Evolutionary conservation across 73 alveolate species (phyloP).

Genomic region (Blepharisma stoltei): DNA sequence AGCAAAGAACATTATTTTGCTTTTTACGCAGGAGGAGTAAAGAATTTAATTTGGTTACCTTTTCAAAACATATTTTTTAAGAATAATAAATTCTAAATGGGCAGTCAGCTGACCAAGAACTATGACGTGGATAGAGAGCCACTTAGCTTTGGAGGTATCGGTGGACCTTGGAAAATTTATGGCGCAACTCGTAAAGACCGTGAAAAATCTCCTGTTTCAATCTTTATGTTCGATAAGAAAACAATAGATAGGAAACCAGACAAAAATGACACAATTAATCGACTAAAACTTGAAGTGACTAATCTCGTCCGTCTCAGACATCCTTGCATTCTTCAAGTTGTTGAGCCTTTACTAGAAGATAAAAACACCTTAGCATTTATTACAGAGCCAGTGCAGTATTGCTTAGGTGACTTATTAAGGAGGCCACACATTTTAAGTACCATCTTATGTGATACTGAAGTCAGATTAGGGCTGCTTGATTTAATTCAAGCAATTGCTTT

Average conservation of each 20-base stretch:
- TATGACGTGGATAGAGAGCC: slow-evolving; percentile 86
- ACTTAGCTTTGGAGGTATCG: slow-evolving; percentile 68
- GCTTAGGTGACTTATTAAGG: slow-evolving; percentile 19
- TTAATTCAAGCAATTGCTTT: slow-evolving; percentile 83
- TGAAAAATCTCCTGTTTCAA: slow-evolving; percentile 66
- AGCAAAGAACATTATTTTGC: too few relatives aligned
- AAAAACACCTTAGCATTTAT: slow-evolving; percentile 74
- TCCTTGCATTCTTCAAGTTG: slow-evolving; percentile 71
- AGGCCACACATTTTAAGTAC: slow-evolving; percentile 17
- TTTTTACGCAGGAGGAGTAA: too few relatives aligned
- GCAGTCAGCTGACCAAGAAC: slow-evolving; percentile 76
- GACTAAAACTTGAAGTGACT: slow-evolving; percentile 73
- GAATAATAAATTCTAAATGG: slow-evolving; percentile 49
- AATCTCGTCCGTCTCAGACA: slow-evolving; percentile 71
- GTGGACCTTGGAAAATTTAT: slow-evolving; percentile 73
- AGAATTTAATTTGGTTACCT: too few relatives aligned
- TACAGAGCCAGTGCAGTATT: slow-evolving; percentile 79
- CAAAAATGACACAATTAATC: slow-evolving; percentile 58
- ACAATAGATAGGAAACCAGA: slow-evolving; percentile 59
- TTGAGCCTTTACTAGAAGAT: slow-evolving; percentile 85
- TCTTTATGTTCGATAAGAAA: slow-evolving; percentile 84
- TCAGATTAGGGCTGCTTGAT: slow-evolving; percentile 81
- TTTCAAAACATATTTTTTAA: too few relatives aligned
- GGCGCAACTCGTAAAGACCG: slow-evolving; percentile 78
- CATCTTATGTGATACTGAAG: slow-evolving; percentile 76